These are phyloP conservation scores for Lichtheimia corymbifera DNA, from an alignment of 371 early-diverging fungal species.

Conservation along the genomic window DNA sequence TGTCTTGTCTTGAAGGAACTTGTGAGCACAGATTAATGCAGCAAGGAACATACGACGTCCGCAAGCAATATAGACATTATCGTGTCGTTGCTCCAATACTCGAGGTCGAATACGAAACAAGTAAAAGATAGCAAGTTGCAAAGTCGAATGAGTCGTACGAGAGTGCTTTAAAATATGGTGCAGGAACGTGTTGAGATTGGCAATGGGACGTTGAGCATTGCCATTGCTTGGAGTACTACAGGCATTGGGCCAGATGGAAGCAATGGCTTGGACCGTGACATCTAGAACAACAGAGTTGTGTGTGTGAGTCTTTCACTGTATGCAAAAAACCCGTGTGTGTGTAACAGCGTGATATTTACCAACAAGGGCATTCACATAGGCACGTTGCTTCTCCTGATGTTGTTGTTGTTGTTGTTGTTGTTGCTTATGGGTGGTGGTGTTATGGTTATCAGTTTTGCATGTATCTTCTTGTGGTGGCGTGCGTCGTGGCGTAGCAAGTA, in stretches of 20 bases:
- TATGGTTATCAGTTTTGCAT: neutral
- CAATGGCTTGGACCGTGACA: slow-evolving; percentile 53
- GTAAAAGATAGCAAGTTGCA: slow-evolving; percentile 77
- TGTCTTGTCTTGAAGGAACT: slow-evolving; percentile 78
- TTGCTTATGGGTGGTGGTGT: slow-evolving; percentile 9
- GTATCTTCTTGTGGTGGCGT: neutral
- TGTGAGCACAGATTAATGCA: slow-evolving; percentile 75
- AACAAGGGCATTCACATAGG: slow-evolving; percentile 50
- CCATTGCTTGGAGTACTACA: slow-evolving; percentile 25
- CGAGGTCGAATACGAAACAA: slow-evolving; percentile 58
- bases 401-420: slow-evolving; percentile 12
- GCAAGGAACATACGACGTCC: slow-evolving; percentile 84
- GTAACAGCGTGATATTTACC: slow-evolving; percentile 30
- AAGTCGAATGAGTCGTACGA: slow-evolving; percentile 75
- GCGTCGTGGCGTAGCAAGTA: neutral
- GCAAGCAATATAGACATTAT: slow-evolving; percentile 49
- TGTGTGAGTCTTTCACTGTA: neutral
- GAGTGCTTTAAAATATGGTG: slow-evolving; percentile 77
- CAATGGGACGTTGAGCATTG: slow-evolving; percentile 42
- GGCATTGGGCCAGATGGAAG: slow-evolving; percentile 55
- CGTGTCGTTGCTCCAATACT: slow-evolving; percentile 26
- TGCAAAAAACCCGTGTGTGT: slow-evolving; percentile 1
- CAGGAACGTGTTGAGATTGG: slow-evolving; percentile 68
- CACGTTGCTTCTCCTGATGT: slow-evolving; percentile 26
- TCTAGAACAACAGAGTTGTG: slow-evolving; percentile 20